Conservation (phyloP, 2,329 filamentous ascomycete species). For the Gaeumannomyces sp. region DNA sequence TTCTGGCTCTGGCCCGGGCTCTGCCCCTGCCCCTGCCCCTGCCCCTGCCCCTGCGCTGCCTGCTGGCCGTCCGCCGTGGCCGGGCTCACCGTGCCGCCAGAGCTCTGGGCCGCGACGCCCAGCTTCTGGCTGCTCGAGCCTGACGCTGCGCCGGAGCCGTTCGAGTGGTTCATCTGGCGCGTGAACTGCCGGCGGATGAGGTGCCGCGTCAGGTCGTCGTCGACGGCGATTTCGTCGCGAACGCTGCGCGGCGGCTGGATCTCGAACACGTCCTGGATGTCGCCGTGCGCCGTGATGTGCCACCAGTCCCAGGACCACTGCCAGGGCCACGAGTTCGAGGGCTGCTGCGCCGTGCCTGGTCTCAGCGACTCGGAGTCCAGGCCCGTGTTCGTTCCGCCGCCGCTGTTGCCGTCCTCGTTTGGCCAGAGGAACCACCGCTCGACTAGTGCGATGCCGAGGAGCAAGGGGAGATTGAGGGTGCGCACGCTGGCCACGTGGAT, state of each 20-base stretch:
- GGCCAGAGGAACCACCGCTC: slow-evolving; percentile 66
- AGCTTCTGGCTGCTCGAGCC: background rate
- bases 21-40: no score
- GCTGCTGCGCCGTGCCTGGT: no score
- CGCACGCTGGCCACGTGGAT: slow-evolving; percentile 75
- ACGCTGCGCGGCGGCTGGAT: slow-evolving; percentile 59
- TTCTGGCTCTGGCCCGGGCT: background rate
- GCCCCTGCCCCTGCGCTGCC: background rate
- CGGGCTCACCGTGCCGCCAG: background rate
- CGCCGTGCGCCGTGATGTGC: slow-evolving; percentile 63
- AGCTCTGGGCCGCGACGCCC: background rate
- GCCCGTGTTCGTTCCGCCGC: slow-evolving; percentile 9
- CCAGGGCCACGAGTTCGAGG: slow-evolving; percentile 20
- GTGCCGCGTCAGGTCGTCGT: slow-evolving; percentile 53
- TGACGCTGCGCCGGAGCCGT: background rate
- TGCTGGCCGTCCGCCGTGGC: background rate
- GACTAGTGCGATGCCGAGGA: slow-evolving; percentile 63
- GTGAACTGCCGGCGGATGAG: slow-evolving; percentile 52
- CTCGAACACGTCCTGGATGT: slow-evolving; percentile 56
- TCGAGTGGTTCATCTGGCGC: slow-evolving; percentile 26
- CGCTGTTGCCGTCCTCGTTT: slow-evolving; percentile 17
- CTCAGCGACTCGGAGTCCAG: slow-evolving; percentile 14
- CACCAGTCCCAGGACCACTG: slow-evolving; percentile 60
- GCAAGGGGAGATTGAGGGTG: slow-evolving; percentile 66
- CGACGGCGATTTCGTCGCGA: slow-evolving; percentile 49